Evolutionary conservation across 2,329 filamentous ascomycete species (phyloP).

Genomic region (Calonectria hawksworthii): DNA sequence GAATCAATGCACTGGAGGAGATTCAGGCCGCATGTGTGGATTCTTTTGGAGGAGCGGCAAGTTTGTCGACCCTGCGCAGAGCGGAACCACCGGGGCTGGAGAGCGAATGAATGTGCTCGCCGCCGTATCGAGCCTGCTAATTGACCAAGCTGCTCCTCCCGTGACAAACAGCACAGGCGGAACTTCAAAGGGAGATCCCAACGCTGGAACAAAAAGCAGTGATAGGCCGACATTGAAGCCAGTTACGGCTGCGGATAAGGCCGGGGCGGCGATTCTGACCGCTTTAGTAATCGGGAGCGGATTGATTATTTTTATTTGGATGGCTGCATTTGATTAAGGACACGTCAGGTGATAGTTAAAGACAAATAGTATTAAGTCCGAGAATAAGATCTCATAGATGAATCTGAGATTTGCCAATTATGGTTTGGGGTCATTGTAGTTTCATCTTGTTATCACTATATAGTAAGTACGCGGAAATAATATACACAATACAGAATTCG

Average conservation of each 20-base stretch:
- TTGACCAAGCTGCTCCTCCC: conserved; percentile 56
- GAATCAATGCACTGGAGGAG: conserved; percentile 72
- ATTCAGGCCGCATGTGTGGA: conserved; percentile 71
- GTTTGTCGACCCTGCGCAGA: conserved; percentile 61
- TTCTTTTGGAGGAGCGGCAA: conserved; percentile 70
- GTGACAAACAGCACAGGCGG: conserved; percentile 65
- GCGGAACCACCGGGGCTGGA: conserved; percentile 70
- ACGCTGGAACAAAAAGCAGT: conserved; percentile 54
- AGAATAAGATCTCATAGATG: no score
- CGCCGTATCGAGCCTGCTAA: conserved; percentile 65
- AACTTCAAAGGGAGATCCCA: conserved; percentile 59
- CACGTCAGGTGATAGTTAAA: conserved; percentile 15
- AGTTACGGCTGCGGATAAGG: conserved; percentile 60
- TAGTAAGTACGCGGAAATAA: no score
- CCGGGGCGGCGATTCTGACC: conserved; percentile 65
- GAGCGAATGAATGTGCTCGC: conserved; percentile 71
- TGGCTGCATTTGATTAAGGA: conserved; percentile 55
- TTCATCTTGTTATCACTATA: no score
- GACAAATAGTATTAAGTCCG: neutral
- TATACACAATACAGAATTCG: no score
- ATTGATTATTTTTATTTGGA: conserved; percentile 64
- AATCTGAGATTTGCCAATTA: no score
- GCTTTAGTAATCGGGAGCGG: conserved; percentile 58
- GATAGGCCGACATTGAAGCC: conserved; percentile 47
- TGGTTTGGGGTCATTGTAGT: no score